Conservation (phyloP, 169 alveolate genomes). For the Plasmodium fragile region DNA sequence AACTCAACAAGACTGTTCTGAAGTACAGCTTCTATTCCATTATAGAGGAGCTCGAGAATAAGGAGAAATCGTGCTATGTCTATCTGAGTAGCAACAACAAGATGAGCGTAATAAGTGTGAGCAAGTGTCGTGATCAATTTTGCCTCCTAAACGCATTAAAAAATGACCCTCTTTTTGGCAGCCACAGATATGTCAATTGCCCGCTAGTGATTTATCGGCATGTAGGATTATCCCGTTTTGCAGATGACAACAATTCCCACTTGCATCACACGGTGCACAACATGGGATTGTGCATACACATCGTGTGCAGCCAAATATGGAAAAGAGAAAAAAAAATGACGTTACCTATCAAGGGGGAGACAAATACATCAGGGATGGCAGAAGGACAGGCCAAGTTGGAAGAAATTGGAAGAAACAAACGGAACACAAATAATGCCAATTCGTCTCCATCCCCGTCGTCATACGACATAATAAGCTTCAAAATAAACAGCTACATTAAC, state of each 20-base stretch:
- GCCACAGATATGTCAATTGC: conserved; percentile 19
- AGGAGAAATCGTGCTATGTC: conserved; percentile 36
- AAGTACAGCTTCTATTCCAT: conserved; percentile 39
- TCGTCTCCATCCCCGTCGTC: background rate
- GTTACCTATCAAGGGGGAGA: background rate
- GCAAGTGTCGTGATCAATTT: conserved; percentile 38
- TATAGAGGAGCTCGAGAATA: conserved; percentile 52
- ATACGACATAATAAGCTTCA: conserved; percentile 29
- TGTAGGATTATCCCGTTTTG: conserved; percentile 14
- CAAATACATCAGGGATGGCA: background rate
- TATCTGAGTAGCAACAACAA: conserved; percentile 20
- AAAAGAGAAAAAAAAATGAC: background rate
- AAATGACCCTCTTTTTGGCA: background rate
- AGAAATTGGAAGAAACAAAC: background rate
- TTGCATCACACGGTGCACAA: conserved; percentile 36
- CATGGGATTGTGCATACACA: conserved; percentile 43
- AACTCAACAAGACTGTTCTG: conserved; percentile 4
- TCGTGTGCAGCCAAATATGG: conserved; percentile 18
- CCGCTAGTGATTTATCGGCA: conserved; percentile 44
- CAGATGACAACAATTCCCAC: background rate
- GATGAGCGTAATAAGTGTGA: conserved; percentile 60
- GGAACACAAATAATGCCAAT: background rate
- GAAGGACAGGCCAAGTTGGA: background rate
- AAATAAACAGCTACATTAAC: conserved; percentile 31
- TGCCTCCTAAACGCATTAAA: conserved; percentile 13